Conservation (phyloP, 352 stramenopile genomes). For the Blastocystis sp. region DNA sequence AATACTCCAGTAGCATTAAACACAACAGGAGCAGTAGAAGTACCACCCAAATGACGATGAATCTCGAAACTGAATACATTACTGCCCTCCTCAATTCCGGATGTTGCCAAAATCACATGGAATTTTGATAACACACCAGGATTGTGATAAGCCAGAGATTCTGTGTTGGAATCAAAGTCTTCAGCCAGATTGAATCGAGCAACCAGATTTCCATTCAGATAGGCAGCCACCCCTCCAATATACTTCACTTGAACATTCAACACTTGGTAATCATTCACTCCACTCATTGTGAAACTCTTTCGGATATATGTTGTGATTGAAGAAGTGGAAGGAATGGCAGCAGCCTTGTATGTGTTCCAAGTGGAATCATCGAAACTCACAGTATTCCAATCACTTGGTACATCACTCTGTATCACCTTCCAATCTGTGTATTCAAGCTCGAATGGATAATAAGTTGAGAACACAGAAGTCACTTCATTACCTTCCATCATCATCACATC, state of each 20-base stretch:
- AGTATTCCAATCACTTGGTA: not conserved
- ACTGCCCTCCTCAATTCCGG: not conserved
- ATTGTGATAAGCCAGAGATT: not conserved
- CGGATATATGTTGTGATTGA: slow-evolving; percentile 2
- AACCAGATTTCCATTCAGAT: slow-evolving; percentile 24
- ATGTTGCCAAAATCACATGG: not conserved
- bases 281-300: not conserved
- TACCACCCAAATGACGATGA: not conserved
- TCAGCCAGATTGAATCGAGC: too few species aligned
- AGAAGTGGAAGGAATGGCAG: not conserved
- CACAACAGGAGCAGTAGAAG: not conserved
- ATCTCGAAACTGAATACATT: too few species aligned
- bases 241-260: slow-evolving; percentile 40
- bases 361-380: slow-evolving; percentile 5
- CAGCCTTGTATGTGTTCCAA: not conserved
- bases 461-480: not conserved
- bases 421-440: slow-evolving; percentile 4
- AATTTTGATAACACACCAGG: not conserved
- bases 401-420: not conserved
- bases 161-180: too few species aligned
- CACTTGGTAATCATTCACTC: slow-evolving; percentile 2
- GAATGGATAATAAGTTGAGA: slow-evolving; percentile 8
- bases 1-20: not conserved
- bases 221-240: not conserved
- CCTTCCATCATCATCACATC: not conserved